Percentiles rank a stretch among this genome's conserved stretches.
phyloP scores from a whole-genome alignment of 768 basidiomycete genomes.

The Mycena indigotica region DNA sequence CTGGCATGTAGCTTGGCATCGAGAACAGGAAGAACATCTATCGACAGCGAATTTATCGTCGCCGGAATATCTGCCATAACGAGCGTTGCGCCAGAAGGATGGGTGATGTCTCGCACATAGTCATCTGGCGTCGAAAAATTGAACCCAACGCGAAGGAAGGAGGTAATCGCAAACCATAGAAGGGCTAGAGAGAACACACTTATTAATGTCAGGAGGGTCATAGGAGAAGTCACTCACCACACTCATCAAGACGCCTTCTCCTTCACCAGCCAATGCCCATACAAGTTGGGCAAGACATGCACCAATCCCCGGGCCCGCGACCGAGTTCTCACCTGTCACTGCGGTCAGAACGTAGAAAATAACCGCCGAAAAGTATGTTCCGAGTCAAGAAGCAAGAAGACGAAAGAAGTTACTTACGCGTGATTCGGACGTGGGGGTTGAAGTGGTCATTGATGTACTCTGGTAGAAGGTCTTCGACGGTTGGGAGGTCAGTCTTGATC shows the following conservation, averaged over 20 bases:
- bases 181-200: slow-evolving; percentile 8
- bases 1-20: slow-evolving; percentile 22
- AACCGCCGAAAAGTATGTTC: neutral
- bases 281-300: slow-evolving; percentile 16
- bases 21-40: slow-evolving; percentile 20
- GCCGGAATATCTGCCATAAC: slow-evolving; percentile 12
- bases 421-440: slow-evolving; percentile 13
- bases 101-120: slow-evolving; percentile 18
- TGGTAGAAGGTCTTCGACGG: slow-evolving; percentile 19
- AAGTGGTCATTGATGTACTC: slow-evolving; percentile 21
- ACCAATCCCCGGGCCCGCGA: slow-evolving; percentile 18
- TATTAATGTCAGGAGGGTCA: no score
- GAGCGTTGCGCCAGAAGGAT: slow-evolving; percentile 7
- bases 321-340: slow-evolving; percentile 16
- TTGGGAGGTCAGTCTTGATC: slow-evolving; percentile 11
- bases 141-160: neutral
- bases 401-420: slow-evolving; percentile 4
- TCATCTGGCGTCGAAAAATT: slow-evolving; percentile 3
- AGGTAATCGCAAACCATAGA: slow-evolving; percentile 6
- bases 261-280: slow-evolving; percentile 16
- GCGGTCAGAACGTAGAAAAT: neutral
- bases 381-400: neutral
- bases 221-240: slow-evolving; percentile 5
- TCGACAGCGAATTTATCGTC: slow-evolving; percentile 11
- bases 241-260: slow-evolving; percentile 17